phyloP scores from a whole-genome alignment of 2,329 filamentous ascomycete genomes.

The Rugonectria rugulosa region DNA sequence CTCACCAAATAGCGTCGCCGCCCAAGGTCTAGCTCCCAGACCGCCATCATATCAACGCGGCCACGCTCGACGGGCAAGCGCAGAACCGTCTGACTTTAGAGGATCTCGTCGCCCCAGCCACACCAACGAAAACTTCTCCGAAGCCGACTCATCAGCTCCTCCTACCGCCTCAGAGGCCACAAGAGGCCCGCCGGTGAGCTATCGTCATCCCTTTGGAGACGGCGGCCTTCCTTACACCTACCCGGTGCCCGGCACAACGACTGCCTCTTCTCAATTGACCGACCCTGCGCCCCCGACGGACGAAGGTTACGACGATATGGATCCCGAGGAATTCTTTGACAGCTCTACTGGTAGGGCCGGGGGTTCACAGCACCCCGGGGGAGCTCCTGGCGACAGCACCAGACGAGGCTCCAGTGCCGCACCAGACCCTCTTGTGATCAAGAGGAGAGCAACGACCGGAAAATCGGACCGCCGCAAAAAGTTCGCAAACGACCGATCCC shows the following conservation, averaged over 20 bases:
- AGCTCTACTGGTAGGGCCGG: slow-evolving; percentile 29
- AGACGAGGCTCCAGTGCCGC: slow-evolving; percentile 34
- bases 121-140: slow-evolving; percentile 48
- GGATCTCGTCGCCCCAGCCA: slow-evolving; percentile 50
- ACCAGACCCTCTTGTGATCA: slow-evolving; percentile 37
- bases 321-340: slow-evolving; percentile 36
- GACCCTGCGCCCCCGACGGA: slow-evolving; percentile 13
- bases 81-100: slow-evolving; percentile 50
- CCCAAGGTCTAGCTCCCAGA: slow-evolving; percentile 63
- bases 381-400: slow-evolving; percentile 30
- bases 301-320: slow-evolving; percentile 36
- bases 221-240: slow-evolving; percentile 37
- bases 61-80: slow-evolving; percentile 49
- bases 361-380: slow-evolving; percentile 27
- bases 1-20: slow-evolving; percentile 62
- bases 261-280: slow-evolving; percentile 16
- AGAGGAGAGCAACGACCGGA: slow-evolving; percentile 49
- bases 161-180: slow-evolving; percentile 69
- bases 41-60: slow-evolving; percentile 64
- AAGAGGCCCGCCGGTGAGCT: slow-evolving; percentile 64
- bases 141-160: slow-evolving; percentile 47
- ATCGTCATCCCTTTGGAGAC: slow-evolving; percentile 55
- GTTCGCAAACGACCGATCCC: slow-evolving; percentile 84
- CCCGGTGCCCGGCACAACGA: slow-evolving; percentile 20
- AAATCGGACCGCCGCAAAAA: slow-evolving; percentile 58